Percentiles rank a stretch among this genome's conserved stretches.
phyloP scores from a whole-genome alignment of 1,284 basidiomycete species.

The Cryptococcus sp. region DNA sequence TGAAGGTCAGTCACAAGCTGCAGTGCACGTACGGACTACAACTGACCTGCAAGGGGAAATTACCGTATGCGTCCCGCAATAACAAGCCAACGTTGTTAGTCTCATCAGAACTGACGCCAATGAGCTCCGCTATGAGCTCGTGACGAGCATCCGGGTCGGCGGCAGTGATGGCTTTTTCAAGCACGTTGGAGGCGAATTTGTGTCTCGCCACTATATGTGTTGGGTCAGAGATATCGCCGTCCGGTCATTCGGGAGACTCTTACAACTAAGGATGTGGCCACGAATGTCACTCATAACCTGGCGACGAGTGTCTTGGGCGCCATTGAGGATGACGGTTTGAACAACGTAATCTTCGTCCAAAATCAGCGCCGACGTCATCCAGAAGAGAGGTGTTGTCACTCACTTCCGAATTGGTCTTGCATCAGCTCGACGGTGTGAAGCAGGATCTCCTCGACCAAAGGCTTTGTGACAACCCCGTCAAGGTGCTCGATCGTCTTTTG shows the following conservation, averaged over 20 bases:
- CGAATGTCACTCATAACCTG: slow-evolving; percentile 71
- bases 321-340: slow-evolving; percentile 88
- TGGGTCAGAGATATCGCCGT: background rate
- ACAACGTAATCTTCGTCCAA: slow-evolving; percentile 77
- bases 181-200: slow-evolving; percentile 97
- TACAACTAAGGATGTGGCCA: slow-evolving; percentile 70
- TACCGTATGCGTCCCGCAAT: slow-evolving; percentile 46
- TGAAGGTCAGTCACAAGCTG: background rate
- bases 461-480: slow-evolving; percentile 66
- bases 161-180: slow-evolving; percentile 83
- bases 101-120: slow-evolving; percentile 30
- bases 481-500: slow-evolving; percentile 91
- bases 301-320: slow-evolving; percentile 68
- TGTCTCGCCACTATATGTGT: slow-evolving; percentile 66
- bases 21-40: no score
- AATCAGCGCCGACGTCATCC: slow-evolving; percentile 10
- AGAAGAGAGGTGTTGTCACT: slow-evolving; percentile 30
- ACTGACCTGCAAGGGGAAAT: slow-evolving; percentile 49
- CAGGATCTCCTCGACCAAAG: slow-evolving; percentile 83
- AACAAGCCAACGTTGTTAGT: slow-evolving; percentile 32
- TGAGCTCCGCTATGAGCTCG: slow-evolving; percentile 75
- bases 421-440: slow-evolving; percentile 70
- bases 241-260: slow-evolving; percentile 7
- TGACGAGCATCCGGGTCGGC: slow-evolving; percentile 66
- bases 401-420: slow-evolving; percentile 84